phyloP scores from a whole-genome alignment of 768 basidiomycete genomes.

The Pleurotus djamor region DNA sequence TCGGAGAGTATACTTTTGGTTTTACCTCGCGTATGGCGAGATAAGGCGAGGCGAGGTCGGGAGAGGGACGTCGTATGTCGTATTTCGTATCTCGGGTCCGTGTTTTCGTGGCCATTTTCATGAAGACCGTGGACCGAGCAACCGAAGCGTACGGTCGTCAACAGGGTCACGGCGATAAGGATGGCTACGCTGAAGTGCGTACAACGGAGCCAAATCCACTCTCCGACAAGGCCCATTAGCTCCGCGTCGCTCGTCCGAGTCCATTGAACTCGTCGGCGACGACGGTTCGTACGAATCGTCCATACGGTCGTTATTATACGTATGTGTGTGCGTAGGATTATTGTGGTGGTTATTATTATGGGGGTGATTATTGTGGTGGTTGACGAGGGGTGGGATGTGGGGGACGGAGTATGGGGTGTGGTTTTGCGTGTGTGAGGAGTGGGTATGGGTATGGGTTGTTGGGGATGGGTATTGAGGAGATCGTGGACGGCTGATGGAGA shows the following conservation, averaged over 20 bases:
- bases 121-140: conserved; percentile 28
- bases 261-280: conserved; percentile 10
- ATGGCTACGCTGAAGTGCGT: conserved; percentile 48
- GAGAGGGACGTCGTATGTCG: neutral
- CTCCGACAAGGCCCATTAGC: conserved; percentile 22
- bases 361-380: too few relatives aligned
- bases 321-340: too few relatives aligned
- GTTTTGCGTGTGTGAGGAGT: too few relatives aligned
- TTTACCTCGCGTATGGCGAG: too few relatives aligned
- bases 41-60: too few relatives aligned
- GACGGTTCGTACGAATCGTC: conserved; percentile 13
- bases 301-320: neutral
- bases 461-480: neutral
- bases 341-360: too few relatives aligned
- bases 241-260: conserved; percentile 19
- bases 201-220: conserved; percentile 53
- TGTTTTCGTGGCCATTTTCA: conserved; percentile 7
- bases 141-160: conserved; percentile 61
- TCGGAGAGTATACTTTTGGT: neutral
- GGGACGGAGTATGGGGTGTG: too few relatives aligned
- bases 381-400: too few relatives aligned
- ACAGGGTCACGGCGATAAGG: conserved; percentile 58
- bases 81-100: neutral
- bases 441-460: neutral
- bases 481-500: neutral